Base-by-base conservation (phyloP, 75 land plant species). In the Pinus albicaulis region DNA sequence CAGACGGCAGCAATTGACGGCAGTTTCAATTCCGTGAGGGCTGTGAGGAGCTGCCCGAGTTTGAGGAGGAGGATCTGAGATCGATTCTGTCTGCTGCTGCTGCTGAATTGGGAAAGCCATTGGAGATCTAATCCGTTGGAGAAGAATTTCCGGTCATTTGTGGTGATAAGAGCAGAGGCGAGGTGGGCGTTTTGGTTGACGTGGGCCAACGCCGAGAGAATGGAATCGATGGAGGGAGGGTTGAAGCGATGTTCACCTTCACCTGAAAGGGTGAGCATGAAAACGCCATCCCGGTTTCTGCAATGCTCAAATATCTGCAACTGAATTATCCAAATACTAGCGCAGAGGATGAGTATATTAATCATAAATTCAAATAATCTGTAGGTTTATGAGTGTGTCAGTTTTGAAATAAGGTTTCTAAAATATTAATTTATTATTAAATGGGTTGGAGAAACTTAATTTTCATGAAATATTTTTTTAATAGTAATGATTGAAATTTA, bases 51-150 rank as follows among this genome's bases (percentile, higher is more conserved):
- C 62, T 76, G 53, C 14, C 28, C 53, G 60, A 81, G 76, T 5
- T 55, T 57, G 71, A 7, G 0, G 38, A 58, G 53, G 24, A 72
- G 62, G 65, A 17, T 56, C 11, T 36, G 44, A 62, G 22, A 0
- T 26, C 73, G 74, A 25, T 22, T 28, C 57, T n/a, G 57, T 36
- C 31, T 31, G 31, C 5, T 28, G 23, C 13, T 16, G 19, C 16
- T 56, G 8, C 58, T 20, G 65, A 48, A 20, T 17, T 66, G 24
- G 2, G 2, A 1, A 7, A 26, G 17, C 62, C 80, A 81, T 19
- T 70, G 53, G 25, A 87, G 89, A 77, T 87, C 86, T 26, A 87
- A 56, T 15, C 89, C 89, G 77, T 87, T 87, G 60, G 82, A 81
- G 81, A 84, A 87, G 87, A 79, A 87, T 73, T 82, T 84, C 22